Evolutionary conservation across 805 yeast species (phyloP).

Genomic region (Ogataea methylovora): DNA sequence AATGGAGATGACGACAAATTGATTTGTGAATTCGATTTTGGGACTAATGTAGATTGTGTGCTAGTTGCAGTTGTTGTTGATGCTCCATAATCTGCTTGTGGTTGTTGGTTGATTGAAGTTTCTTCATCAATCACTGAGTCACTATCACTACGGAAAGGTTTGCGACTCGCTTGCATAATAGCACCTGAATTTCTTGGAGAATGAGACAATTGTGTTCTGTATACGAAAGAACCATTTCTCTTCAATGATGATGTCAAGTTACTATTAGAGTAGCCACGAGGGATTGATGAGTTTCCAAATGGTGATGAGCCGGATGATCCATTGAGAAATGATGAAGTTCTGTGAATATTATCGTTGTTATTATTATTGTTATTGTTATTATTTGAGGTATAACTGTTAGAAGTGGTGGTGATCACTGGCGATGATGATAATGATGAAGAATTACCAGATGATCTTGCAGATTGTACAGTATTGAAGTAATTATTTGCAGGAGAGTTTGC

Average conservation of each 20-base stretch:
- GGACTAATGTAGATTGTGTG: neutral
- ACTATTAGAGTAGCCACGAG: slow-evolving; percentile 17
- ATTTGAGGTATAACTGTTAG: neutral
- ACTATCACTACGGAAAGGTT: neutral
- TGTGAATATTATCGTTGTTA: neutral
- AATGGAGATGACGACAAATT: slow-evolving; percentile 1
- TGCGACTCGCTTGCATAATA: neutral
- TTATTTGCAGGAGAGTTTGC: neutral
- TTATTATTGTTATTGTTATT: neutral
- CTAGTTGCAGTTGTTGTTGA: neutral
- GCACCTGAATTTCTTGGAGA: slow-evolving; percentile 13
- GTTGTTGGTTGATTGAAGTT: slow-evolving; percentile 2
- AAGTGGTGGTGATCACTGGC: slow-evolving; percentile 10
- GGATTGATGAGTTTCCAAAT: slow-evolving; percentile 5
- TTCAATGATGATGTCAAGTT: slow-evolving; percentile 12
- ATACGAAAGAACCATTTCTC: slow-evolving; percentile 1
- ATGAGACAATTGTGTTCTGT: slow-evolving; percentile 3
- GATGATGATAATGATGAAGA: slow-evolving; percentile 15
- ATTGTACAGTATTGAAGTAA: neutral
- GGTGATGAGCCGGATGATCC: neutral
- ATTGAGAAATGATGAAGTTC: neutral
- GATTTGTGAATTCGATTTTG: too few species aligned
- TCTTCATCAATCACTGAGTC: slow-evolving; percentile 12
- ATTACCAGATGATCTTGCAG: neutral
- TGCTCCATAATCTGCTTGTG: neutral